These are phyloP conservation scores for Massarina eburnea DNA, from an alignment of 2,329 filamentous ascomycete genomes.

Conservation along the genomic window DNA sequence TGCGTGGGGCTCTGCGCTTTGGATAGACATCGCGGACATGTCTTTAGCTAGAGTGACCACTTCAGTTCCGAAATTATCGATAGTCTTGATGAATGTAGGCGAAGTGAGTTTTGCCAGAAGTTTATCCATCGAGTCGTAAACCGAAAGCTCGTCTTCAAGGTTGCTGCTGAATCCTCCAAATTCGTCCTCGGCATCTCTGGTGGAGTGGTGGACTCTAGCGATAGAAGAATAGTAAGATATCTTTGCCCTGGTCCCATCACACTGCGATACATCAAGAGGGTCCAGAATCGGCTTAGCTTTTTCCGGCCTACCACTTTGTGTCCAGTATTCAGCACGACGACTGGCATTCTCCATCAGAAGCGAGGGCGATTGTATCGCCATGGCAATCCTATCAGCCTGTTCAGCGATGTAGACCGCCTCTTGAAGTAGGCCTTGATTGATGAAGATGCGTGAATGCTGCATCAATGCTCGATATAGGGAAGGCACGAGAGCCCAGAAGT, in stretches of 20 bases:
- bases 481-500: slow-evolving; percentile 78
- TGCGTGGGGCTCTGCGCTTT: slow-evolving; percentile 11
- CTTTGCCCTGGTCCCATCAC: slow-evolving; percentile 54
- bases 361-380: slow-evolving; percentile 64
- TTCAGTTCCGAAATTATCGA: slow-evolving; percentile 25
- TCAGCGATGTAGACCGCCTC: slow-evolving; percentile 89
- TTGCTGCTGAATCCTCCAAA: slow-evolving; percentile 41
- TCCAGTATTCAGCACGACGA: slow-evolving; percentile 52
- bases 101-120: slow-evolving; percentile 47
- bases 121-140: slow-evolving; percentile 53
- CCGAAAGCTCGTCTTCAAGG: slow-evolving; percentile 50
- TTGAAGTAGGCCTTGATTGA: slow-evolving; percentile 81
- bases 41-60: slow-evolving; percentile 45
- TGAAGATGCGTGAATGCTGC: slow-evolving; percentile 76
- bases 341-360: slow-evolving; percentile 48
- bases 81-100: slow-evolving; percentile 31
- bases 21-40: slow-evolving; percentile 47
- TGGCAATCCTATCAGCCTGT: slow-evolving; percentile 76
- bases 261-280: slow-evolving; percentile 47
- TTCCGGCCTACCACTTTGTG: slow-evolving; percentile 51
- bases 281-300: slow-evolving; percentile 56
- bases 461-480: slow-evolving; percentile 71
- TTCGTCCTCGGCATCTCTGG: neutral
- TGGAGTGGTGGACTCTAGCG: slow-evolving; percentile 50
- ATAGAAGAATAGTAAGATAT: slow-evolving; percentile 55